Percentiles rank a stretch among this genome's conserved stretches.
phyloP scores from a whole-genome alignment of 2,329 filamentous ascomycete species.

The Blumeriella jaapii region DNA sequence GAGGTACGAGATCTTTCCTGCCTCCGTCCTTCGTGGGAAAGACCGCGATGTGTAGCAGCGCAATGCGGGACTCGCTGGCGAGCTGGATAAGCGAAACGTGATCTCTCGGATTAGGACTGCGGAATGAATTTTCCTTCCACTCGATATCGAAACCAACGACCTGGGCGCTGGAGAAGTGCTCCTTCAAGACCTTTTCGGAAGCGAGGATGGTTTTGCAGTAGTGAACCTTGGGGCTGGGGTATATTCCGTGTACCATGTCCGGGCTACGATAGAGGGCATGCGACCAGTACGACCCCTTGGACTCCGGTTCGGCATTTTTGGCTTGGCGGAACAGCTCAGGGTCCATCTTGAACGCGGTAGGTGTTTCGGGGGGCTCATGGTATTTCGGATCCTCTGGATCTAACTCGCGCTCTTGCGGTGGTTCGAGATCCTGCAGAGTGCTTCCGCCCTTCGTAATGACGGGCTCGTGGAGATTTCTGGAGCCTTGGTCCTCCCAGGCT shows the following conservation, averaged over 20 bases:
- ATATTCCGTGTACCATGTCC: constrained; percentile 38
- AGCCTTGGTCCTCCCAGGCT: no score
- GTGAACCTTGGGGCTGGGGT: constrained; percentile 41
- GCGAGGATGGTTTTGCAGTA: constrained; percentile 62
- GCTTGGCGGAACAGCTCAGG: constrained; percentile 37
- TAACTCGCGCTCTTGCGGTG: neutral
- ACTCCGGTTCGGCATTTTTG: constrained; percentile 33
- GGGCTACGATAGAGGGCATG: constrained; percentile 54
- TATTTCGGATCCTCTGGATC: constrained; percentile 16
- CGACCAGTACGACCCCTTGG: constrained; percentile 50
- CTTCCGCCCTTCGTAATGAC: no score
- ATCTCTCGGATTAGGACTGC: constrained; percentile 40
- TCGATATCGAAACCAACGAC: constrained; percentile 86
- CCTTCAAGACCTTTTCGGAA: constrained; percentile 52
- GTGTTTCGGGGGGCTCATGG: constrained; percentile 29
- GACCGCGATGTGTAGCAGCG: constrained; percentile 67
- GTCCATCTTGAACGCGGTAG: constrained; percentile 36
- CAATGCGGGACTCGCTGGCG: constrained; percentile 64
- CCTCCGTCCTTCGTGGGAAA: constrained; percentile 43
- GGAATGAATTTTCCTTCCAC: constrained; percentile 50
- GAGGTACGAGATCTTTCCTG: no score
- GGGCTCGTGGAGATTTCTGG: no score
- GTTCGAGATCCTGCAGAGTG: no score
- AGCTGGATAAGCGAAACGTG: constrained; percentile 78
- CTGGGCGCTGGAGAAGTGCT: constrained; percentile 55